Conservation (phyloP, 768 basidiomycete species). For the Pisolithus albus region DNA sequence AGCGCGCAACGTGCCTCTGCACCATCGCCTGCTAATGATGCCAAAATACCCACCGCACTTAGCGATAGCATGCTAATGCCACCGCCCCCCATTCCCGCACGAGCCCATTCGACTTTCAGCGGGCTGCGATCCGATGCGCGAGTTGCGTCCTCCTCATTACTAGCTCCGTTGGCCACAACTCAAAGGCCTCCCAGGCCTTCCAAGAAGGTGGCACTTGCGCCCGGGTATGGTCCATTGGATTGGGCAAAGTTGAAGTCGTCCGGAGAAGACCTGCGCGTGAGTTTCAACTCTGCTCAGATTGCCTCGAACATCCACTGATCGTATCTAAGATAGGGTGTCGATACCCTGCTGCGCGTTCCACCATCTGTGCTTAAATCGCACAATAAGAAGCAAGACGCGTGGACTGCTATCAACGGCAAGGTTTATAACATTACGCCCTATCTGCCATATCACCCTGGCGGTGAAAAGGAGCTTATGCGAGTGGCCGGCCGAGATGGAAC, state of each 20-base stretch:
- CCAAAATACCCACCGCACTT: slow-evolving; percentile 27
- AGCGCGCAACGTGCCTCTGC: slow-evolving; percentile 59
- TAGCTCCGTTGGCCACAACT: slow-evolving; percentile 57
- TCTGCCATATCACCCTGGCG: slow-evolving; percentile 88
- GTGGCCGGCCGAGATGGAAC: slow-evolving; percentile 94
- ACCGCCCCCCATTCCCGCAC: slow-evolving; percentile 38
- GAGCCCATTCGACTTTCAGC: slow-evolving; percentile 31
- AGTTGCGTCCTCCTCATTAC: slow-evolving; percentile 37
- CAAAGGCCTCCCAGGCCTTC: slow-evolving; percentile 51
- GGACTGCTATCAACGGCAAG: slow-evolving; percentile 87
- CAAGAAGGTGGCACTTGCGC: slow-evolving; percentile 83
- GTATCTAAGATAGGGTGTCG: slow-evolving; percentile 55
- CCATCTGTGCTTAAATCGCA: slow-evolving; percentile 75
- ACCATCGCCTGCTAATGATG: slow-evolving; percentile 2
- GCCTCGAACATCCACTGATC: background rate
- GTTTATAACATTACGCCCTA: slow-evolving; percentile 97
- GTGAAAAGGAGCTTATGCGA: slow-evolving; percentile 90
- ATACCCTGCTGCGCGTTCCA: slow-evolving; percentile 60
- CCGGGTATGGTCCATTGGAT: slow-evolving; percentile 87
- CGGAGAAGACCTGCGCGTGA: slow-evolving; percentile 71
- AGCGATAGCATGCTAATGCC: slow-evolving; percentile 49
- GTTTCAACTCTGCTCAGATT: slow-evolving; percentile 12
- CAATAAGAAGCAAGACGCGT: slow-evolving; percentile 80
- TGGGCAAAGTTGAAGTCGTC: slow-evolving; percentile 87
- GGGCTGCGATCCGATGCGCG: slow-evolving; percentile 17